Base-by-base conservation (phyloP, 208 protist genomes). In the Spongospora subterranea region DNA sequence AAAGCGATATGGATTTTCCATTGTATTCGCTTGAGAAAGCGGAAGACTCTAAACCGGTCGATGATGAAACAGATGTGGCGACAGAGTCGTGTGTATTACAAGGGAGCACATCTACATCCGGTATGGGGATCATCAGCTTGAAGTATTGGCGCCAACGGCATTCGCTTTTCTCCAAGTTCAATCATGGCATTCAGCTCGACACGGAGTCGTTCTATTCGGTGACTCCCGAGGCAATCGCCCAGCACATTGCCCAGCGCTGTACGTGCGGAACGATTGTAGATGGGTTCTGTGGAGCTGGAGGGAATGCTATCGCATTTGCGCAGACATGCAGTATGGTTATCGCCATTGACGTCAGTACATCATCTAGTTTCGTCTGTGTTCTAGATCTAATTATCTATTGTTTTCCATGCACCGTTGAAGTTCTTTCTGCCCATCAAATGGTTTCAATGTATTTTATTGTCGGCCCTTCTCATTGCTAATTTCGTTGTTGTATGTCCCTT, bases 121-220 rank as follows among this genome's bases (percentile, higher is more conserved):
- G 71, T n/a, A n/a, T 82, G 11, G 71, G 71, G 17, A n/a, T 82
- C 6, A 82, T 82, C 71, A 82, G 71, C n/a, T 82, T 82, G 71
- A 82, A 82, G 35, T 82, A 82, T 43, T 82, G 71, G 71, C 6
- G 71, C 17, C 71, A 82, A 35, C 71, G 71, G 6, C 71, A 43
- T 82, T 35, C 35, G 35, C 71, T 82, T 6, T 82, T 82, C 71
- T 76, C 29, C 32, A 6, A n/a, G n/a, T 89, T 89, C 54, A 45
- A 89, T 45, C 17, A 71, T 65, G 88, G 88, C 88, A n/a, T 89
- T 64, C 88, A 89, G n/a, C 45, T 94, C 1, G 90, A 94, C 43
- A 40, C 50, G 89, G 92, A 94, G 77, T 65, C 60, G 41, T 94
- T 91, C 92, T 94, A 93, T 45, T 93, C 91, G 0, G 91, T 94